Conservation (phyloP, 768 basidiomycete genomes). For the Kwoniella europaea region DNA sequence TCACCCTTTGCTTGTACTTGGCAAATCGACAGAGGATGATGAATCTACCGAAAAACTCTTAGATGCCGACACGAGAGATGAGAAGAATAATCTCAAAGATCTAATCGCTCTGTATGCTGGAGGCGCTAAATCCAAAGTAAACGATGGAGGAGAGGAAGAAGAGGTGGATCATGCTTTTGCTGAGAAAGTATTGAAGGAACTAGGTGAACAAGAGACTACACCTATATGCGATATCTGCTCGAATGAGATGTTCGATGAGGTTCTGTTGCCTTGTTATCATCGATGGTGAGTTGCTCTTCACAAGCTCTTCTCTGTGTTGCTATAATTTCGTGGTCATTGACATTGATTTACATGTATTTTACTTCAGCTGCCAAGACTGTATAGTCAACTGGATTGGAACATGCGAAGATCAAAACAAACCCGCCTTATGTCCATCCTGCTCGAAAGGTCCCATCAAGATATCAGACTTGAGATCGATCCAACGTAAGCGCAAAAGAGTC, state of each 20-base stretch:
- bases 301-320: no score
- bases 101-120: slow-evolving; percentile 54
- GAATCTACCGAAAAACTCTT: slow-evolving; percentile 52
- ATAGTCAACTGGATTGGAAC: slow-evolving; percentile 73
- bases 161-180: slow-evolving; percentile 56
- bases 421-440: slow-evolving; percentile 80
- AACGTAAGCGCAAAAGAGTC: slow-evolving; percentile 41
- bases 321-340: no score
- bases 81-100: slow-evolving; percentile 39
- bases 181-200: slow-evolving; percentile 64
- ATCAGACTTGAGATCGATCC: slow-evolving; percentile 48
- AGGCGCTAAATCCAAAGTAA: slow-evolving; percentile 49
- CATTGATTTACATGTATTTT: no score
- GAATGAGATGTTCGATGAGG: slow-evolving; percentile 66
- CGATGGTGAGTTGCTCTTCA: slow-evolving; percentile 26
- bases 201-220: slow-evolving; percentile 44
- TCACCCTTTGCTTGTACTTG: slow-evolving; percentile 81
- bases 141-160: slow-evolving; percentile 59
- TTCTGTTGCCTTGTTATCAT: slow-evolving; percentile 55
- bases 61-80: slow-evolving; percentile 36
- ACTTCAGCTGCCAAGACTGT: slow-evolving; percentile 81
- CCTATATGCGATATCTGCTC: slow-evolving; percentile 58
- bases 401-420: slow-evolving; percentile 72
- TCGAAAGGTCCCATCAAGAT: slow-evolving; percentile 50
- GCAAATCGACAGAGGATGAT: slow-evolving; percentile 60